phyloP scores from a whole-genome alignment of 2,329 filamentous ascomycete species.

The Alternaria infectoria region DNA sequence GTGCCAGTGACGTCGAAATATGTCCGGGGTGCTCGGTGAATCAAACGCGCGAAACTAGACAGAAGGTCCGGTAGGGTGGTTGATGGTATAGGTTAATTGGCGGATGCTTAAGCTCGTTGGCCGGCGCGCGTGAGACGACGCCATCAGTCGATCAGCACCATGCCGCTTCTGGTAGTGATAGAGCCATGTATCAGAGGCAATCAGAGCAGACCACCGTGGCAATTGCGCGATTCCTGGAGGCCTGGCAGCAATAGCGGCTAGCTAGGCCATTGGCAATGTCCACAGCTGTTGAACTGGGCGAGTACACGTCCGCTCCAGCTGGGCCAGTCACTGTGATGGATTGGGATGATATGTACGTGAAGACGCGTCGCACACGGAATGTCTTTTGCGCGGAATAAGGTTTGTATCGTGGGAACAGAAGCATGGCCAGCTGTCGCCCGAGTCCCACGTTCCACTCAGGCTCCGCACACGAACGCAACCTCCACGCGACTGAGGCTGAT shows the following conservation, averaged over 20 bases:
- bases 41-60: constrained; percentile 4
- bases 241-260: constrained; percentile 2
- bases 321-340: neutral
- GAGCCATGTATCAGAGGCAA: constrained; percentile 25
- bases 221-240: neutral
- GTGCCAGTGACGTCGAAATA: constrained; percentile 1
- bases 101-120: constrained; percentile 28
- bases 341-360: constrained; percentile 1
- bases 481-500: neutral
- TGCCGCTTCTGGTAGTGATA: constrained; percentile 12
- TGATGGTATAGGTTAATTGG: constrained; percentile 27
- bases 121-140: constrained; percentile 22
- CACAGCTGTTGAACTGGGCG: neutral
- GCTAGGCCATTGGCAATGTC: neutral
- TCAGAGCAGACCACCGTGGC: constrained; percentile 17
- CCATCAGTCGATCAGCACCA: constrained; percentile 30
- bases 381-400: constrained; percentile 15
- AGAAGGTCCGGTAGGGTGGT: constrained; percentile 30
- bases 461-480: neutral
- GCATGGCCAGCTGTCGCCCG: constrained; percentile 16
- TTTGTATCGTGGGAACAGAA: constrained; percentile 16
- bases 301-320: constrained; percentile 1
- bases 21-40: constrained; percentile 10
- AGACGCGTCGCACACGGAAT: neutral
- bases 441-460: constrained; percentile 22